Conservation (phyloP, 257 asterid species). For the Rauvolfia tetraphylla region DNA sequence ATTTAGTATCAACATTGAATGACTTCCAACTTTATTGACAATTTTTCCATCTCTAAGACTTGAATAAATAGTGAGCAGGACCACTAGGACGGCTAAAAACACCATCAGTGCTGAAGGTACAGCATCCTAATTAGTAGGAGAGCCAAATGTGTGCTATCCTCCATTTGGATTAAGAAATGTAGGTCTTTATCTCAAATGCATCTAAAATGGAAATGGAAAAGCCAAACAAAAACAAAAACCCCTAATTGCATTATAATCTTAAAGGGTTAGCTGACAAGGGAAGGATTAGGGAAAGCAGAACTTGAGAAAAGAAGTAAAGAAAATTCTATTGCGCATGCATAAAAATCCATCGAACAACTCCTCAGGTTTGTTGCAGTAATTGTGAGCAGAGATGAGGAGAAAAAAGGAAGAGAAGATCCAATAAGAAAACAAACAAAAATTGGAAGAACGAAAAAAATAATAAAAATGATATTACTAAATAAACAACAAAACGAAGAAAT, state of each 20-base stretch:
- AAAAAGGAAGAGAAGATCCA: neutral
- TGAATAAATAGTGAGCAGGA: neutral
- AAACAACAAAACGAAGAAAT: conserved; percentile 16
- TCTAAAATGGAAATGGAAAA: neutral
- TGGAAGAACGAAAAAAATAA: neutral
- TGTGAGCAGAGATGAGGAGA: neutral
- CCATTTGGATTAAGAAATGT: neutral
- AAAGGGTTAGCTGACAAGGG: neutral
- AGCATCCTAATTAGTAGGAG: neutral
- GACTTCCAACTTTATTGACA: conserved; percentile 11
- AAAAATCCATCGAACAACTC: conserved; percentile 2
- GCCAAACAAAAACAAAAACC: neutral
- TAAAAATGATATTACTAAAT: neutral
- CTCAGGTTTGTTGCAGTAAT: neutral
- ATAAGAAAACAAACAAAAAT: neutral
- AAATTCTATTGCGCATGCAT: conserved; percentile 6
- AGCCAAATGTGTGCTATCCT: neutral
- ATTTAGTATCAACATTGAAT: neutral
- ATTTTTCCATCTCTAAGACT: neutral
- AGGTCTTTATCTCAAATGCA: neutral
- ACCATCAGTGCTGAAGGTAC: neutral
- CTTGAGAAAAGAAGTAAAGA: neutral
- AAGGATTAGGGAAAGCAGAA: neutral
- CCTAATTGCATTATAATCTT: too few relatives aligned
- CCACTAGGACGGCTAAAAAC: neutral